Percentiles rank a stretch among this genome's conserved stretches.
Conservation (phyloP, 495 filamentous ascomycete genomes). For the Xylaria sp. region DNA sequence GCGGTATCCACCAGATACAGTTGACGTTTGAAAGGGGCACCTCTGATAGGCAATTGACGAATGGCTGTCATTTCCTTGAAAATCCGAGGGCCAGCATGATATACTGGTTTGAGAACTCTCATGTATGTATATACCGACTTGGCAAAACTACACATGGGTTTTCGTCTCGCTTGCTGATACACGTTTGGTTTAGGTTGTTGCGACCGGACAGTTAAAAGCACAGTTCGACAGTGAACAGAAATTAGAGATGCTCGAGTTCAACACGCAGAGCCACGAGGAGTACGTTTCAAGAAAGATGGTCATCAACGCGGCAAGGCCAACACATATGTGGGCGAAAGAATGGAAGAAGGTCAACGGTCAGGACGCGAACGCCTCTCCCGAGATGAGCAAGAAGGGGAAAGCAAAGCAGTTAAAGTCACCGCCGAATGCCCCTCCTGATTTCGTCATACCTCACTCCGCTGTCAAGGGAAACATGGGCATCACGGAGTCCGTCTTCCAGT, state of each 20-base stretch:
- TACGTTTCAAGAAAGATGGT: constrained; percentile 67
- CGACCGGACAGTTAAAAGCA: constrained; percentile 65
- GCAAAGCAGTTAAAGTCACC: constrained; percentile 56
- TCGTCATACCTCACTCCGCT: constrained; percentile 67
- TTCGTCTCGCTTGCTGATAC: constrained; percentile 10
- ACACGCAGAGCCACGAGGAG: constrained; percentile 69
- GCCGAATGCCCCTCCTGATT: constrained; percentile 57
- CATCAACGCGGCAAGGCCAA: constrained; percentile 59
- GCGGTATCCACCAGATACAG: constrained; percentile 79
- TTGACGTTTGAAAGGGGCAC: constrained; percentile 69
- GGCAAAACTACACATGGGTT: neutral
- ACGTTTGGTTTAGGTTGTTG: constrained; percentile 62
- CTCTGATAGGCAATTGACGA: constrained; percentile 60
- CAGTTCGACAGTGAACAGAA: constrained; percentile 73
- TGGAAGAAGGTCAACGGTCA: constrained; percentile 59
- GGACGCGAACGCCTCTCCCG: constrained; percentile 74
- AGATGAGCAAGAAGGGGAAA: constrained; percentile 75
- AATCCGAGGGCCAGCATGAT: constrained; percentile 67
- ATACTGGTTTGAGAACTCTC: constrained; percentile 76
- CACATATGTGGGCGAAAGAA: constrained; percentile 63
- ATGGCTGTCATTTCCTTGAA: constrained; percentile 70
- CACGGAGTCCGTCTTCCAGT: constrained; percentile 65
- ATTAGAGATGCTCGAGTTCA: constrained; percentile 74
- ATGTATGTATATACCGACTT: constrained; percentile 57
- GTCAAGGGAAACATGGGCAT: constrained; percentile 68